Percentiles rank a stretch among this genome's conserved stretches.
These are phyloP conservation scores for Fonsecaea nubica DNA, from an alignment of 2,329 filamentous ascomycete genomes.

Conservation along the genomic window DNA sequence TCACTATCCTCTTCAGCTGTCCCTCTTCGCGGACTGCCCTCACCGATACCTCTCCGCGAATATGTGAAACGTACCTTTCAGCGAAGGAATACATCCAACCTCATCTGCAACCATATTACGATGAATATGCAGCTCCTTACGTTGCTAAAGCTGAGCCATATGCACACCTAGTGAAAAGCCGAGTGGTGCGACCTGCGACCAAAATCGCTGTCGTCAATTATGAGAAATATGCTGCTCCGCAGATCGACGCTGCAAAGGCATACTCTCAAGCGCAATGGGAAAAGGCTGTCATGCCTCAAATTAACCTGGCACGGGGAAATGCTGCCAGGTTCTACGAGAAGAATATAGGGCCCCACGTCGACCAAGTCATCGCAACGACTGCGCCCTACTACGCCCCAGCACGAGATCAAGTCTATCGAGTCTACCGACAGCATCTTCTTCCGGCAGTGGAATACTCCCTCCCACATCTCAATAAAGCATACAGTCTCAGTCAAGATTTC, in stretches of 20 bases:
- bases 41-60: conserved; percentile 70
- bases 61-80: conserved; percentile 82
- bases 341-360: conserved; percentile 75
- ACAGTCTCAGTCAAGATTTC: conserved; percentile 70
- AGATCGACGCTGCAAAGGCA: conserved; percentile 70
- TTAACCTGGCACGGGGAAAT: conserved; percentile 68
- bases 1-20: conserved; percentile 82
- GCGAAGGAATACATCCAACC: conserved; percentile 72
- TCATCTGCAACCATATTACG: conserved; percentile 83
- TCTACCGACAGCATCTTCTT: conserved; percentile 74
- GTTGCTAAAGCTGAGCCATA: conserved; percentile 79
- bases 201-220: conserved; percentile 67
- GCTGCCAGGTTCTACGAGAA: conserved; percentile 72
- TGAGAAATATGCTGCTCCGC: conserved; percentile 75
- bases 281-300: conserved; percentile 74
- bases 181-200: conserved; percentile 72
- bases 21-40: conserved; percentile 73
- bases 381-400: conserved; percentile 76
- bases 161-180: conserved; percentile 60
- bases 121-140: conserved; percentile 82
- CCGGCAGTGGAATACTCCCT: conserved; percentile 76
- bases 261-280: conserved; percentile 78
- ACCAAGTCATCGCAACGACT: conserved; percentile 63
- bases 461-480: conserved; percentile 75
- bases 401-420: conserved; percentile 67